These are phyloP conservation scores for Cercophora sp. DNA, from an alignment of 495 filamentous ascomycete species.

Conservation along the genomic window DNA sequence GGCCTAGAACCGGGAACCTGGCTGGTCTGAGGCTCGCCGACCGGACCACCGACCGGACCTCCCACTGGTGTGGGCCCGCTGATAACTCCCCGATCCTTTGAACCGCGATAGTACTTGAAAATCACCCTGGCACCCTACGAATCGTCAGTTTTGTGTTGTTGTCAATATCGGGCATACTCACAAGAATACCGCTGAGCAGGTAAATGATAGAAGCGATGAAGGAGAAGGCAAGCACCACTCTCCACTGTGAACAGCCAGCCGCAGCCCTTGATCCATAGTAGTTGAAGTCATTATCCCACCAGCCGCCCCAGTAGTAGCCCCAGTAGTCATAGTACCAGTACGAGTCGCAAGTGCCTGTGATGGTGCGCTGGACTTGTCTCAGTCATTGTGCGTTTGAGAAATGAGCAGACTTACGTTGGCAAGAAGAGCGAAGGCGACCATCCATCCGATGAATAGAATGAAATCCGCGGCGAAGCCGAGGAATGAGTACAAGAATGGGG, in stretches of 20 bases:
- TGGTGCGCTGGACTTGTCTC: conserved; percentile 15
- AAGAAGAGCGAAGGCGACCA: conserved; percentile 22
- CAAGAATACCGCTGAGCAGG: conserved; percentile 20
- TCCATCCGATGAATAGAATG: conserved; percentile 24
- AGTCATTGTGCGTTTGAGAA: neutral
- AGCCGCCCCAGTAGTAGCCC: conserved; percentile 25
- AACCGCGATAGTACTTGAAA: conserved; percentile 3
- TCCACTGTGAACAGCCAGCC: conserved; percentile 16
- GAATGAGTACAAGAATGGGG: conserved; percentile 22
- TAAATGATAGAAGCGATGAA: conserved; percentile 21
- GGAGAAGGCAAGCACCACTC: conserved; percentile 20
- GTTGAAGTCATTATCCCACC: conserved; percentile 6
- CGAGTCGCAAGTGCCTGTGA: conserved; percentile 12
- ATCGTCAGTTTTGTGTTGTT: neutral
- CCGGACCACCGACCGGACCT: too few relatives aligned
- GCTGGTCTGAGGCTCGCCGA: too few relatives aligned
- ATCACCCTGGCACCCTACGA: conserved; percentile 8
- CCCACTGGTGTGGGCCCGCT: too few relatives aligned
- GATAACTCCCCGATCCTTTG: too few relatives aligned
- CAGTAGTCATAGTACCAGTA: conserved; percentile 25
- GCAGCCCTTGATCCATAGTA: neutral
- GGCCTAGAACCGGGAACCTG: too few relatives aligned
- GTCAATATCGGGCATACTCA: conserved; percentile 6
- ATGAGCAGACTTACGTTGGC: conserved; percentile 12
- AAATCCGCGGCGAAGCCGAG: conserved; percentile 21